Evolutionary conservation across 176 grass and related monocot species (phyloP).

Genomic region (Alopecurus myosuroides): DNA sequence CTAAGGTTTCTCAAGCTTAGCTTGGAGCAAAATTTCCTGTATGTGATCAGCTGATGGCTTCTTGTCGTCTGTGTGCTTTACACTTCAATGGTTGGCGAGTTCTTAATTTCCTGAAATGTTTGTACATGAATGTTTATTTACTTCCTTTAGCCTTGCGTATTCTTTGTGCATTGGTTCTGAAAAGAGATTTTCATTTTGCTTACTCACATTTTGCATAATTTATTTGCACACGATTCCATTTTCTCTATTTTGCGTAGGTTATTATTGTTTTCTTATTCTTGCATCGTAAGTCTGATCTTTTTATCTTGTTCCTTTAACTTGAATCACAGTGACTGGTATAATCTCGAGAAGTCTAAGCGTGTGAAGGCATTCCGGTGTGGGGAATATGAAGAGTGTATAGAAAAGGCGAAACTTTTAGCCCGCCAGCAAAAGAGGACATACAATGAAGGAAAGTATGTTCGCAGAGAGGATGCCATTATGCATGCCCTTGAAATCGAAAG

Average conservation of each 20-base stretch:
- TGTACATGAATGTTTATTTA: neutral
- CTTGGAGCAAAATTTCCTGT: neutral
- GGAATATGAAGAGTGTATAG: conserved; percentile 94
- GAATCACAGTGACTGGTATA: conserved; percentile 90
- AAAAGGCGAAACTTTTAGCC: conserved; percentile 57
- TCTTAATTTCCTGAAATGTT: neutral
- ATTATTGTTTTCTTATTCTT: neutral
- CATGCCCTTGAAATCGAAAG: conserved; percentile 97
- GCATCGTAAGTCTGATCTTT: neutral
- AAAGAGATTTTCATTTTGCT: conserved; percentile 1
- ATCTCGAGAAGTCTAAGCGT: conserved; percentile 86
- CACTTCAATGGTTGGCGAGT: neutral
- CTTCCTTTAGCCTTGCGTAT: neutral
- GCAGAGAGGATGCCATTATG: conserved; percentile 94
- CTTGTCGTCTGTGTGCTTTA: neutral
- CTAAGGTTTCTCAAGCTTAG: neutral
- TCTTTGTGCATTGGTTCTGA: neutral
- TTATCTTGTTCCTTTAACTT: conserved; percentile 25
- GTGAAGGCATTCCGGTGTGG: conserved; percentile 93
- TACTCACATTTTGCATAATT: conserved; percentile 2
- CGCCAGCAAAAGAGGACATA: conserved; percentile 45
- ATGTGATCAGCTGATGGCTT: neutral
- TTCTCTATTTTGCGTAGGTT: neutral
- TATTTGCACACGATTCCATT: neutral
- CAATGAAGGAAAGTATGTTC: conserved; percentile 89